These are phyloP conservation scores for Spizellomyces sp. DNA, from an alignment of 192 early-diverging fungal species.

Conservation along the genomic window DNA sequence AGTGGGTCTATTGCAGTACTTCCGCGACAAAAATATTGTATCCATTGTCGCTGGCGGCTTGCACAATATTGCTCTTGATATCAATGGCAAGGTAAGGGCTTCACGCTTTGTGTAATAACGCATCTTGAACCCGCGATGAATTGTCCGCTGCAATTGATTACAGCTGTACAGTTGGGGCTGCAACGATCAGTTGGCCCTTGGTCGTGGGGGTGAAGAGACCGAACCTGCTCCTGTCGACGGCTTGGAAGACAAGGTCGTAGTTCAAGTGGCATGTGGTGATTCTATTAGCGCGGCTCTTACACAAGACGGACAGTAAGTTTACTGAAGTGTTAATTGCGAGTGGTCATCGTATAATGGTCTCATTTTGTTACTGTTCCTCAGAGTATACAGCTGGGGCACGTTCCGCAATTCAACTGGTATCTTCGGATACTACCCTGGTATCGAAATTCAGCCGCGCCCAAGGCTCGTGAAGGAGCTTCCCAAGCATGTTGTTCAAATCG, in stretches of 20 bases:
- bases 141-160: background rate
- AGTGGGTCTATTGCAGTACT: constrained; percentile 64
- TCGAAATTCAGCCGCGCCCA: constrained; percentile 66
- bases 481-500: constrained; percentile 73
- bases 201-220: constrained; percentile 65
- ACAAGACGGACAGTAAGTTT: constrained; percentile 63
- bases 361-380: background rate
- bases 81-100: constrained; percentile 66
- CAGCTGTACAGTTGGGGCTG: constrained; percentile 93
- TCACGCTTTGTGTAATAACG: background rate
- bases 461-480: constrained; percentile 57
- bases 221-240: constrained; percentile 69
- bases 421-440: constrained; percentile 75
- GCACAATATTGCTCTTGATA: constrained; percentile 79
- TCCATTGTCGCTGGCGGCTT: constrained; percentile 84
- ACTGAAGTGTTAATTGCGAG: no score
- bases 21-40: constrained; percentile 75
- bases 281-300: constrained; percentile 80
- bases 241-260: constrained; percentile 72
- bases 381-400: constrained; percentile 88
- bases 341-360: background rate
- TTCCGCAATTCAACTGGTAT: constrained; percentile 83
- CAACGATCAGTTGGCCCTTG: constrained; percentile 91
- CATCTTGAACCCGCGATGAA: background rate
- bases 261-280: constrained; percentile 82